Evolutionary conservation across 1,284 basidiomycete species (phyloP).

Genomic region (Xanthoconium separans): DNA sequence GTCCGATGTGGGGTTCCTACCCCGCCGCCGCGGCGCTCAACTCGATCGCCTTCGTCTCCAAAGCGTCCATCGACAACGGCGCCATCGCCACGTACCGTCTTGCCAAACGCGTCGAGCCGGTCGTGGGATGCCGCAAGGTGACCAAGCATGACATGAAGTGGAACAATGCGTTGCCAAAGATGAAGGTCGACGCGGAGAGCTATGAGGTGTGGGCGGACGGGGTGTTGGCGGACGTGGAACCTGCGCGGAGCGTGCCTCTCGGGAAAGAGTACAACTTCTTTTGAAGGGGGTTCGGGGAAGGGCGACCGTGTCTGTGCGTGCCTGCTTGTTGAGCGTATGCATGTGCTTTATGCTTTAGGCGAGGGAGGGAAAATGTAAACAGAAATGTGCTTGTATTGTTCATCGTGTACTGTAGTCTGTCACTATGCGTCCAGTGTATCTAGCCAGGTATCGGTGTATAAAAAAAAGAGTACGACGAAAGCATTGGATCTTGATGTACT

Average conservation of each 20-base stretch:
- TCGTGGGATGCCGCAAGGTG: conserved; percentile 74
- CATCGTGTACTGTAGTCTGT: conserved; percentile 2
- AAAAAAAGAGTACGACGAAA: neutral
- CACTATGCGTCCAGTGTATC: conserved; percentile 4
- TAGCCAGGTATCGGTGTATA: conserved; percentile 2
- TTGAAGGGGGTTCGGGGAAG: conserved; percentile 33
- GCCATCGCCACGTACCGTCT: conserved; percentile 67
- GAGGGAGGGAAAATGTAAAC: too few relatives aligned
- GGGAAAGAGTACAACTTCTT: conserved; percentile 74
- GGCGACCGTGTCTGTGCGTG: too few relatives aligned
- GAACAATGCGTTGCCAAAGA: conserved; percentile 80
- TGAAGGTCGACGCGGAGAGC: conserved; percentile 91
- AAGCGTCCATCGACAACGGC: conserved; percentile 65
- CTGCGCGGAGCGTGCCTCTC: conserved; percentile 73
- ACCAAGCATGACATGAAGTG: conserved; percentile 93
- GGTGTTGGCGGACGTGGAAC: conserved; percentile 70
- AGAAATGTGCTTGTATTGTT: neutral
- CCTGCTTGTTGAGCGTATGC: too few relatives aligned
- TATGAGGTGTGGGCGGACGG: conserved; percentile 88
- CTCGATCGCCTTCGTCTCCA: conserved; percentile 86
- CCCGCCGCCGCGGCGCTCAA: conserved; percentile 75
- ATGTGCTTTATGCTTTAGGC: too few relatives aligned
- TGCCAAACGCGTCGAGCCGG: conserved; percentile 74
- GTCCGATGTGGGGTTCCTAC: conserved; percentile 89
- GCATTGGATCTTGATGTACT: conserved; percentile 7